Conservation (phyloP, 305 asterid genomes). For the Fraxinus paxiana region DNA sequence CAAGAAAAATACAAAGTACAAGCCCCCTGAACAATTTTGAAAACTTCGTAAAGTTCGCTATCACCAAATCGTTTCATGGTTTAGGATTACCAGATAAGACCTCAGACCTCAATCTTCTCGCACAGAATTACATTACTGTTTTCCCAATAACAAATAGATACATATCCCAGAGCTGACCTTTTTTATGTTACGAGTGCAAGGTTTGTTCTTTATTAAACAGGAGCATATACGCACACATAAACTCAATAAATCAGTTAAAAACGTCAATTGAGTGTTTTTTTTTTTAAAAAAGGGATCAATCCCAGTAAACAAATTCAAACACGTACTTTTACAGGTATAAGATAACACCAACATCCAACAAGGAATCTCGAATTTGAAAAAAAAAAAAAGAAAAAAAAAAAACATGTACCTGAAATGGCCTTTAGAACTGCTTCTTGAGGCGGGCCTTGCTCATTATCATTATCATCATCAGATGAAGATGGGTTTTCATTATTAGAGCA, state of each 20-base stretch:
- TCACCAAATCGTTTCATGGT: neutral
- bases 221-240: neutral
- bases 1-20: neutral
- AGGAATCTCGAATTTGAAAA: neutral
- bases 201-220: neutral
- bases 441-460: slow-evolving; percentile 64
- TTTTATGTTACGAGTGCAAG: neutral
- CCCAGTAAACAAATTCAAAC: neutral
- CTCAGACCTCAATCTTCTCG: neutral
- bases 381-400: neutral
- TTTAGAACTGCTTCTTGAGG: slow-evolving; percentile 93
- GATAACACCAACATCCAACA: neutral
- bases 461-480: slow-evolving; percentile 39
- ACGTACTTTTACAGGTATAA: neutral
- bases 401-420: slow-evolving; percentile 71
- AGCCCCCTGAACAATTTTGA: neutral
- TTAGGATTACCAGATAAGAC: neutral
- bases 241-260: neutral
- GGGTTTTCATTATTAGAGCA: slow-evolving; percentile 44
- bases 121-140: neutral
- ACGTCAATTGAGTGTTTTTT: neutral
- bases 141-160: neutral
- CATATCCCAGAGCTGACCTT: neutral
- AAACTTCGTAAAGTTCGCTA: neutral
- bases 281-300: neutral